phyloP scores from a whole-genome alignment of 371 early-diverging fungal species.

The Mortierella sp. region DNA sequence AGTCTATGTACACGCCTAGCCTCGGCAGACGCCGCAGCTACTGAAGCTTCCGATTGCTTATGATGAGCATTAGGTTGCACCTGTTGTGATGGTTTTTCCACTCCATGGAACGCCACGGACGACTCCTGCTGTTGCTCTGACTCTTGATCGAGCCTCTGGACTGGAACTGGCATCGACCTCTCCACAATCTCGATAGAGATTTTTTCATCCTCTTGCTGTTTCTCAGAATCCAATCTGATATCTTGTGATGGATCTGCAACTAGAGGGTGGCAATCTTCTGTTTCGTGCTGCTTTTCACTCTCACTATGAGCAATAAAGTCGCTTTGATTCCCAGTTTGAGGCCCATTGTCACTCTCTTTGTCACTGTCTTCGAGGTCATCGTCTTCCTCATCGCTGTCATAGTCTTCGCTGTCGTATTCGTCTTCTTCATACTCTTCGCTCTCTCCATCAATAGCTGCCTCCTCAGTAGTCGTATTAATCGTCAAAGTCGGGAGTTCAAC shows the following conservation, averaged over 20 bases:
- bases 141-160: too few relatives aligned
- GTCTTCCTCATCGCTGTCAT: constrained; percentile 8
- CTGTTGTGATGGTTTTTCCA: too few relatives aligned
- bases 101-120: too few relatives aligned
- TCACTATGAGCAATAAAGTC: background rate
- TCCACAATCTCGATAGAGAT: too few relatives aligned
- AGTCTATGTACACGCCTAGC: background rate
- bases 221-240: too few relatives aligned
- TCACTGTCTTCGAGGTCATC: constrained; percentile 1
- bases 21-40: background rate
- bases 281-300: constrained; percentile 13
- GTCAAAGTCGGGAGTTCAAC: constrained; percentile 21
- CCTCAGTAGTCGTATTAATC: constrained; percentile 17
- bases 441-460: background rate
- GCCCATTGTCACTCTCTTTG: background rate
- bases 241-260: background rate
- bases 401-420: constrained; percentile 14
- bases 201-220: too few relatives aligned
- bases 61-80: too few relatives aligned
- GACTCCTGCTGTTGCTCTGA: too few relatives aligned
- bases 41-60: too few relatives aligned
- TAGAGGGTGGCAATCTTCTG: background rate
- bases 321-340: background rate
- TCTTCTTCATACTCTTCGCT: constrained; percentile 2
- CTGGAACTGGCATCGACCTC: too few relatives aligned